These are phyloP conservation scores for Dictyostelium capitatum DNA, from an alignment of 78 protist species.

Conservation along the genomic window DNA sequence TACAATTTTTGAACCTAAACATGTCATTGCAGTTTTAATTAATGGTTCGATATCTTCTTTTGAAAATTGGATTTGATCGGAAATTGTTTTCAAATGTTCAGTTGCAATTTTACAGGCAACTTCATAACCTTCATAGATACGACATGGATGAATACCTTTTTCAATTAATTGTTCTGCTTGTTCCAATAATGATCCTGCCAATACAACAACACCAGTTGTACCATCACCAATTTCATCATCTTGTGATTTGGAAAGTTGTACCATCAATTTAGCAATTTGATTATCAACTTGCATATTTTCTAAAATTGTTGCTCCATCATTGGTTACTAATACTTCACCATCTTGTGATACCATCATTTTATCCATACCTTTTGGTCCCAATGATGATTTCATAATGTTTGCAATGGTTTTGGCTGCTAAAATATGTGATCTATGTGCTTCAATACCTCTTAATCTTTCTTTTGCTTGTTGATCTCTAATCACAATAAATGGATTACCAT, in stretches of 20 bases:
- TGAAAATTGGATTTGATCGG: conserved; percentile 83
- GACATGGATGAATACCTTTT: conserved; percentile 98
- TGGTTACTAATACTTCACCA: conserved; percentile 98
- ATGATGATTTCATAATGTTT: conserved; percentile 94
- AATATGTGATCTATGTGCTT: conserved; percentile 98
- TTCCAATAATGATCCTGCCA: conserved; percentile 99
- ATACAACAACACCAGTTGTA: conserved; percentile 99
- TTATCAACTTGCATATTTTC: conserved; percentile 95
- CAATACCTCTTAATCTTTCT: conserved; percentile 95
- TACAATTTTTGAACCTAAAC: conserved; percentile 98
- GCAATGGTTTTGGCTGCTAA: conserved; percentile 97
- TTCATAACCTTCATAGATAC: conserved; percentile 85
- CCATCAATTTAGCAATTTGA: conserved; percentile 98
- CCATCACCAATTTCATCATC: conserved; percentile 99
- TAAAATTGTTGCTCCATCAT: conserved; percentile 99
- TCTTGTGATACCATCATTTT: conserved; percentile 98
- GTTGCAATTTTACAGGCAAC: conserved; percentile 89
- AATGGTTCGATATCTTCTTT: conserved; percentile 87
- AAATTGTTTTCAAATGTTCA: conserved; percentile 82
- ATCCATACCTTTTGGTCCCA: conserved; percentile 99
- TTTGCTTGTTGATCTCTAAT: conserved; percentile 95
- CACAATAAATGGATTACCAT: conserved; percentile 98
- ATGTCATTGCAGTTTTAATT: conserved; percentile 95
- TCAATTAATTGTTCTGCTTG: conserved; percentile 96
- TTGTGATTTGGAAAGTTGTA: conserved; percentile 98